phyloP scores from a whole-genome alignment of 2,329 filamentous ascomycete genomes.

The Cercospora beticola region DNA sequence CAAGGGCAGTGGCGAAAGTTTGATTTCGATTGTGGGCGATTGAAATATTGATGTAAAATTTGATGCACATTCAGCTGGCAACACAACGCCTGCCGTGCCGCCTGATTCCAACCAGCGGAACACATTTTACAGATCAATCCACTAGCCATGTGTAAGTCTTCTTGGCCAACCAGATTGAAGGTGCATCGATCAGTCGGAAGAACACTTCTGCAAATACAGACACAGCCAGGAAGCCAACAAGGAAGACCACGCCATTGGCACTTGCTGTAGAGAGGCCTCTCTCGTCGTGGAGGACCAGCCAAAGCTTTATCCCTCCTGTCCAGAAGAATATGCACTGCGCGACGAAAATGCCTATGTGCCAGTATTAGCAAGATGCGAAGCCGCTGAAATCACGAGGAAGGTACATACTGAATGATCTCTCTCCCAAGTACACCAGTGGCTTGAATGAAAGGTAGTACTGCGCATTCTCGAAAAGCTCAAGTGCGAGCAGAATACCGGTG shows the following conservation, averaged over 20 bases:
- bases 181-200: conserved; percentile 30
- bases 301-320: conserved; percentile 35
- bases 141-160: conserved; percentile 29
- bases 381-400: neutral
- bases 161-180: conserved; percentile 29
- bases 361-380: conserved; percentile 1
- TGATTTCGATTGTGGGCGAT: neutral
- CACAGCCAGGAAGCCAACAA: conserved; percentile 23
- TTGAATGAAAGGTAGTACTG: conserved; percentile 29
- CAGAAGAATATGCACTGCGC: conserved; percentile 34
- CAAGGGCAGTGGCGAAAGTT: neutral
- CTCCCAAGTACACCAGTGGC: conserved; percentile 29
- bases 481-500: conserved; percentile 27
- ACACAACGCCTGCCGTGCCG: neutral
- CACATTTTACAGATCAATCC: neutral
- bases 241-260: conserved; percentile 32
- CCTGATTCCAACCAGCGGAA: neutral
- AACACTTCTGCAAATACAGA: conserved; percentile 28
- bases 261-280: conserved; percentile 17
- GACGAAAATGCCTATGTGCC: conserved; percentile 30
- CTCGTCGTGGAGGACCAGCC: conserved; percentile 25
- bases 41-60: neutral
- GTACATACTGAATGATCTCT: conserved; percentile 34
- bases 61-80: neutral
- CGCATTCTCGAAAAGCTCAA: conserved; percentile 24